Evolutionary conservation across 306 rosid genomes (phyloP).

Genomic region (Quercus engelmannii): DNA sequence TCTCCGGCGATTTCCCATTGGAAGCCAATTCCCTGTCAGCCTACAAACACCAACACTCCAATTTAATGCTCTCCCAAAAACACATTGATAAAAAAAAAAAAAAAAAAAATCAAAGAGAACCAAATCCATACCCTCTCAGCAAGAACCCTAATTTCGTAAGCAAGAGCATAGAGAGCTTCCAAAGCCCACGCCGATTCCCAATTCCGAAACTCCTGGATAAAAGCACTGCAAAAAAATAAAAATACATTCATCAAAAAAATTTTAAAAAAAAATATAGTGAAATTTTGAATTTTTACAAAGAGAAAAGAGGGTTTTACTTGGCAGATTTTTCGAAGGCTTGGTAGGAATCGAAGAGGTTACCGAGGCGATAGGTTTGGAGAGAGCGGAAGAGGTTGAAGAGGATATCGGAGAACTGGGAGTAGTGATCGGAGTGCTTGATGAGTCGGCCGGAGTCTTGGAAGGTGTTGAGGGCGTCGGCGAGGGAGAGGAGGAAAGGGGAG

Average conservation of each 20-base stretch:
- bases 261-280: neutral
- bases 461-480: slow-evolving; percentile 73
- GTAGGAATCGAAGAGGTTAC: slow-evolving; percentile 60
- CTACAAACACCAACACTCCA: slow-evolving; percentile 25
- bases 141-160: slow-evolving; percentile 84
- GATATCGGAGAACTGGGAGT: slow-evolving; percentile 60
- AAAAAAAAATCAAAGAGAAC: neutral
- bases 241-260: no score
- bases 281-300: neutral
- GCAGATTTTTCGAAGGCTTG: slow-evolving; percentile 79
- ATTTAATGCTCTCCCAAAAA: slow-evolving; percentile 3
- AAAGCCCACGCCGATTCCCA: slow-evolving; percentile 98
- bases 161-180: slow-evolving; percentile 71
- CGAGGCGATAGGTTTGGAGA: slow-evolving; percentile 52
- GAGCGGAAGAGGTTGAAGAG: slow-evolving; percentile 71
- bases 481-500: slow-evolving; percentile 48
- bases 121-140: slow-evolving; percentile 74
- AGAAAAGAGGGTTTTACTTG: slow-evolving; percentile 36
- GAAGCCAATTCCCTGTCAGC: slow-evolving; percentile 78
- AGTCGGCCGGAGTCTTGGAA: slow-evolving; percentile 45
- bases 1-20: slow-evolving; percentile 82
- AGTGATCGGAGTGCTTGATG: slow-evolving; percentile 67
- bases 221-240: slow-evolving; percentile 52
- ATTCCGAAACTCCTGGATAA: slow-evolving; percentile 89
- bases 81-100: neutral